Conservation (phyloP, 1,139 yeast species). For the Debaryomyces sp. region DNA sequence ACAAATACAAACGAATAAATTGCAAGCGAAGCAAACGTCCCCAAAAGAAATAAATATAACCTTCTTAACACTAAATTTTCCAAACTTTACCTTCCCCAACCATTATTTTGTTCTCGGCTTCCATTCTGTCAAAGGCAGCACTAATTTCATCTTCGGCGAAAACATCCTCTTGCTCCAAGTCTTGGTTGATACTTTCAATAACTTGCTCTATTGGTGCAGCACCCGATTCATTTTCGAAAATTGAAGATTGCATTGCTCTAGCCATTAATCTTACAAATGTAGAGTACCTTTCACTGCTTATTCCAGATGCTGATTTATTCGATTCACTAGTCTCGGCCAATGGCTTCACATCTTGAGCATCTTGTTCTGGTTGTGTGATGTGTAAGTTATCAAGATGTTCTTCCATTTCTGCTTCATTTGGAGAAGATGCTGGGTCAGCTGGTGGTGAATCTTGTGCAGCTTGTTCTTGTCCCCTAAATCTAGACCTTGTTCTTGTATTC, state of each 20-base stretch:
- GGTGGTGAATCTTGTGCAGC: conserved; percentile 15
- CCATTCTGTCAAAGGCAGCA: conserved; percentile 56
- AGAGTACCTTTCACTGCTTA: conserved; percentile 54
- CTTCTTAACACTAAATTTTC: conserved; percentile 40
- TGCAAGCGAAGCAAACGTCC: neutral
- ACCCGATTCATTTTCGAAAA: conserved; percentile 47
- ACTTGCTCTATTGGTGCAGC: conserved; percentile 50
- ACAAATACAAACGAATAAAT: neutral
- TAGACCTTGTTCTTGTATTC: conserved; percentile 22
- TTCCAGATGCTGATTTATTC: conserved; percentile 23
- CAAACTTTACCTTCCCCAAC: conserved; percentile 64
- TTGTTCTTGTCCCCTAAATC: conserved; percentile 16
- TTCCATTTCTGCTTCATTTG: conserved; percentile 26
- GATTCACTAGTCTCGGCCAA: conserved; percentile 19
- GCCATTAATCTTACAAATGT: conserved; percentile 50
- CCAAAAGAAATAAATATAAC: neutral
- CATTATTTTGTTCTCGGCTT: conserved; percentile 60
- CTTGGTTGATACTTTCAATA: conserved; percentile 49
- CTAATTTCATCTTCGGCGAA: conserved; percentile 55
- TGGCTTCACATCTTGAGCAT: conserved; percentile 20
- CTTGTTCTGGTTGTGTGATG: conserved; percentile 15
- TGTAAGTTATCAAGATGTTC: conserved; percentile 27
- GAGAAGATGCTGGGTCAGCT: conserved; percentile 11
- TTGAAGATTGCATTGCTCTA: conserved; percentile 45
- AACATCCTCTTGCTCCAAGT: conserved; percentile 62